These are phyloP conservation scores for Vinca minor DNA, from an alignment of 257 asterid genomes.

Conservation along the genomic window DNA sequence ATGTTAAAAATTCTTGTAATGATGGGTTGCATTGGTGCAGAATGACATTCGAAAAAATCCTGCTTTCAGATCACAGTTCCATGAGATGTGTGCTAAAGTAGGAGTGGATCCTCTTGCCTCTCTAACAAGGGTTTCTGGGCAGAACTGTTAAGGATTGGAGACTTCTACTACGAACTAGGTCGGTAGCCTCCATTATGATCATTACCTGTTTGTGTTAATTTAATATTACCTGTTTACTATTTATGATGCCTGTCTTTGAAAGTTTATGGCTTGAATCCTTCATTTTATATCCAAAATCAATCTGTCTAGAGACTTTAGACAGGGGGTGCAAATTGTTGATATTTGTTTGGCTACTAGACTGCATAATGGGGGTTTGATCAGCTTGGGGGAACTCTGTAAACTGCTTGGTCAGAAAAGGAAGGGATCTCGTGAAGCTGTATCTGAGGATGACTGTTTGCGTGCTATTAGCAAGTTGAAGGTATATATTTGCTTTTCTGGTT, in stretches of 20 bases:
- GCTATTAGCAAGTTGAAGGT: constrained; percentile 98
- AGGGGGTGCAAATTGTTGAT: constrained; percentile 95
- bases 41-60: constrained; percentile 97
- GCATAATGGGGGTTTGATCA: constrained; percentile 83
- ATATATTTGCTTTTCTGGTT: constrained; percentile 4
- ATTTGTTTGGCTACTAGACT: constrained; percentile 84
- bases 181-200: constrained; percentile 25
- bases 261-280: neutral
- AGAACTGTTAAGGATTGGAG: constrained; percentile 91
- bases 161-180: constrained; percentile 98
- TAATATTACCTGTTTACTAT: neutral
- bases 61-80: constrained; percentile 88
- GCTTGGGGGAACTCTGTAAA: constrained; percentile 82
- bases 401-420: constrained; percentile 72
- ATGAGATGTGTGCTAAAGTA: constrained; percentile 98
- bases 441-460: constrained; percentile 97
- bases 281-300: constrained; percentile 2
- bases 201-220: constrained; percentile 6
- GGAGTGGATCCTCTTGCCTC: constrained; percentile 98
- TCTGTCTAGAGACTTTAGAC: constrained; percentile 59
- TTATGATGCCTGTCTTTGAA: neutral
- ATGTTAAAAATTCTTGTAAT: neutral
- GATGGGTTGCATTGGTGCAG: constrained; percentile 32
- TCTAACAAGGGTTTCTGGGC: constrained; percentile 99
- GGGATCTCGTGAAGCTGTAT: constrained; percentile 74